phyloP scores from a whole-genome alignment of 768 basidiomycete genomes.

The Hortiboletus campestris region DNA sequence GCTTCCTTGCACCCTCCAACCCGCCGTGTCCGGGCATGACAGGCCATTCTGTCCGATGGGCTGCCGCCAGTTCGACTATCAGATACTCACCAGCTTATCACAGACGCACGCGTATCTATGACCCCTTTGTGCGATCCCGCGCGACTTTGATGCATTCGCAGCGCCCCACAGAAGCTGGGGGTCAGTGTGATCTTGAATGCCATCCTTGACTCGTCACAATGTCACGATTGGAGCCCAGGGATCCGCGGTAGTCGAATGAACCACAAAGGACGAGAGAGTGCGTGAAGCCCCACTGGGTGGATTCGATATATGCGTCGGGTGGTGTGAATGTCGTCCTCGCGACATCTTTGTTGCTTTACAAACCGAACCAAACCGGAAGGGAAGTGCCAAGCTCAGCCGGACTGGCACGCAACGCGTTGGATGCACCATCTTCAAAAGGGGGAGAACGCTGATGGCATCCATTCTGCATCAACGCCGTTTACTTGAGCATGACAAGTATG shows the following conservation, averaged over 20 bases:
- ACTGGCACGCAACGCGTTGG: background rate
- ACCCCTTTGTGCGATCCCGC: background rate
- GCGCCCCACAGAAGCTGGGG: background rate
- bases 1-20: slow-evolving; percentile 30
- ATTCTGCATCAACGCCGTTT: slow-evolving; percentile 20
- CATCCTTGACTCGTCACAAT: slow-evolving; percentile 20
- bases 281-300: background rate
- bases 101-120: background rate
- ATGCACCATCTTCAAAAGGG: background rate
- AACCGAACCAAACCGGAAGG: background rate
- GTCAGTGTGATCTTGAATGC: slow-evolving; percentile 10
- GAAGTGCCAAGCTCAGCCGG: background rate
- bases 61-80: slow-evolving; percentile 24
- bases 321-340: background rate
- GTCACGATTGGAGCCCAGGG: slow-evolving; percentile 22
- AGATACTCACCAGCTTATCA: slow-evolving; percentile 17
- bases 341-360: background rate
- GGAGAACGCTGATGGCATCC: background rate
- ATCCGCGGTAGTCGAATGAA: slow-evolving; percentile 24
- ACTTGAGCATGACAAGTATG: slow-evolving; percentile 9
- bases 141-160: background rate
- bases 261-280: background rate
- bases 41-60: slow-evolving; percentile 23
- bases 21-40: slow-evolving; percentile 25
- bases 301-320: slow-evolving; percentile 1